Evolutionary conservation across 139 green algal species (phyloP).

Genomic region (Tetradesmus obliquus): DNA sequence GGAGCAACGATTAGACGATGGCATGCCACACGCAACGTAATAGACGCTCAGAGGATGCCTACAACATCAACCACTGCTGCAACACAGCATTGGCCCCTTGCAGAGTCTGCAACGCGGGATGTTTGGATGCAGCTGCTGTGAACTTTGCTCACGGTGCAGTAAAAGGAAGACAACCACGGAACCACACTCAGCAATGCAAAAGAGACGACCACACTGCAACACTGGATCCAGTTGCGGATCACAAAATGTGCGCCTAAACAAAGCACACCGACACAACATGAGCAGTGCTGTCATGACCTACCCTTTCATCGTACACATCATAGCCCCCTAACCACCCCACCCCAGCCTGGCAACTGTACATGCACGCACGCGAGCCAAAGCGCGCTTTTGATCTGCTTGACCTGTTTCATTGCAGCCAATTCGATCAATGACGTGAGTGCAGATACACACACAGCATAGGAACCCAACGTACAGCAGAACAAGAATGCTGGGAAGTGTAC

Average conservation of each 20-base stretch:
- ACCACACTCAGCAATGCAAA: neutral
- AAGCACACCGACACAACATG: neutral
- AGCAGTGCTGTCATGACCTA: neutral
- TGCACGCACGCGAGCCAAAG: neutral
- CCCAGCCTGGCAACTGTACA: neutral
- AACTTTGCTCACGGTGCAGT: neutral
- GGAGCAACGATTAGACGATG: neutral
- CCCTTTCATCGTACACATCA: neutral
- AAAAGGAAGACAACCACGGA: neutral
- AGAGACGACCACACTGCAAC: neutral
- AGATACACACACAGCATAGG: slow-evolving; percentile 3
- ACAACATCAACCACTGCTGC: neutral
- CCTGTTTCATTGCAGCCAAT: neutral
- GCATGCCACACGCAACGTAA: neutral
- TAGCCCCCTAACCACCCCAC: neutral
- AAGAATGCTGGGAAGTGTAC: neutral
- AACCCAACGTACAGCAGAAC: slow-evolving; percentile 6
- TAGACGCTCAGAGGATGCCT: neutral
- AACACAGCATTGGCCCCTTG: neutral
- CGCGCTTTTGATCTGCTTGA: neutral
- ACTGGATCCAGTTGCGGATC: neutral
- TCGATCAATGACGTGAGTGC: neutral
- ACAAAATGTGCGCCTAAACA: neutral
- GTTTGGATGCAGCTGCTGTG: neutral
- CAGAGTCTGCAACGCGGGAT: neutral